Evolutionary conservation across 371 early-diverging fungal species (phyloP), one percentile per base, ranked within the genome.

Genomic region (Enterospora canceri): DNA sequence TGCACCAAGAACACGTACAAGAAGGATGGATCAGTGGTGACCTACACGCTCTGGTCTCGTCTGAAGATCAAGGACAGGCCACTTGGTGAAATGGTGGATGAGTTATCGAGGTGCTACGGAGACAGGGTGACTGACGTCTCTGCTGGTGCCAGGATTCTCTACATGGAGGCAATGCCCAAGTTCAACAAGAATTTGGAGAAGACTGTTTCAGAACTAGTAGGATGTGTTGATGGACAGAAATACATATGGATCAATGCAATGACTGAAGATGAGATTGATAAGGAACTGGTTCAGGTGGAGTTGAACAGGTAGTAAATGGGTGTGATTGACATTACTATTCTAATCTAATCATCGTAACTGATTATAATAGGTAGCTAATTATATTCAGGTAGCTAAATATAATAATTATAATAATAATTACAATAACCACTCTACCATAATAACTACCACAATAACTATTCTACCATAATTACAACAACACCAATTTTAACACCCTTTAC

Each of bases 11-110:
- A 61, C 0, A 46, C 21, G 8, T 67, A 53, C 85, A 82, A 89
- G 68, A 91, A 88, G 63, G 81, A 75, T 4, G 15, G 21, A 21
- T 12, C 23, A 18, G 26, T 21, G 8, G 53, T 51, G 1, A 84
- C 87, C 76, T 92, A 87, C 72, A 92, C 88, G 29, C 83, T 92
- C 50, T 98, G 99, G 99, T 92, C 92, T 72, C 86, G 91, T 51
- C 88, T 97, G 71, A 91, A 91, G 65, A 83, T 94, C 58, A 80
- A 86, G 57, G 91, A 95, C 73, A 72, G 87, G 40, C 91, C 91
- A 0, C 83, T 98, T 68, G 82, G 86, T 76, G 88, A 91, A 74
- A 85, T 97, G 54, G 81, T 97, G 46, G 86, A 89, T 64, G 80
- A 84, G 63, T 90, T 96, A 82, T 75, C 87, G 81, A 79, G 81